A percentile compares a stretch with the other conserved stretches of the same genome.
phyloP scores from a whole-genome alignment of 2,329 filamentous ascomycete species.

The Tolypocladium amazonense region DNA sequence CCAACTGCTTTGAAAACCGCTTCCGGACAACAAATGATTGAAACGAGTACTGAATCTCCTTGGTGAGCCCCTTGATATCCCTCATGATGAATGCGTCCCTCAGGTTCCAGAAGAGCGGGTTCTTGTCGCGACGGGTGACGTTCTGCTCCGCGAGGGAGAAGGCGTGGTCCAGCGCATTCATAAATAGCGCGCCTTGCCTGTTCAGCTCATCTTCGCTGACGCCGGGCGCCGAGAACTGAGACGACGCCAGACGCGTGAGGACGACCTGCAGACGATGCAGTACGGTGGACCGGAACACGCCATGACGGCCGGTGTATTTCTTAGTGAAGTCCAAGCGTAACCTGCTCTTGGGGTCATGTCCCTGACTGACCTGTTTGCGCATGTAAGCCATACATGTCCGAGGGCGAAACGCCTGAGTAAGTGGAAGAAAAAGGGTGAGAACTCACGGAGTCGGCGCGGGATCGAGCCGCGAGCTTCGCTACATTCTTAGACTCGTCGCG shows the following conservation, averaged over 20 bases:
- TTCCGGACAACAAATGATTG: conserved; percentile 51
- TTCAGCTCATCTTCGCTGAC: conserved; percentile 29
- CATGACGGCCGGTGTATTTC: conserved; percentile 17
- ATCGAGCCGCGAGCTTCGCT: conserved; percentile 4
- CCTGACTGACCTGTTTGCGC: conserved; percentile 16
- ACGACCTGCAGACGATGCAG: conserved; percentile 24
- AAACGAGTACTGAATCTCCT: conserved; percentile 58
- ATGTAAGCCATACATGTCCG: neutral
- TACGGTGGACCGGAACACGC: conserved; percentile 21
- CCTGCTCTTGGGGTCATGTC: conserved; percentile 22
- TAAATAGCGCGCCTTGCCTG: conserved; percentile 34
- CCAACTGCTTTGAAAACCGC: conserved; percentile 44
- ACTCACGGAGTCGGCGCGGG: conserved; percentile 16
- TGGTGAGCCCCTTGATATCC: conserved; percentile 38
- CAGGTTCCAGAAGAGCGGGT: conserved; percentile 47
- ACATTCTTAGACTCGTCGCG: neutral
- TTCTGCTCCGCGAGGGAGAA: conserved; percentile 32
- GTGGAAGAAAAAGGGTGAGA: neutral
- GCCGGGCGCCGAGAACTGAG: conserved; percentile 14
- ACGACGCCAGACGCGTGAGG: conserved; percentile 15
- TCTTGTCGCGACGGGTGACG: conserved; percentile 27
- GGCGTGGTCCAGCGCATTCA: conserved; percentile 30
- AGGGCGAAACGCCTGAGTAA: too few relatives aligned
- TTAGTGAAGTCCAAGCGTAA: conserved; percentile 14
- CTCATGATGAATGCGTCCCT: conserved; percentile 47